phyloP scores from a whole-genome alignment of 1,284 basidiomycete species.

The Phellopilus nigrolimitatus region DNA sequence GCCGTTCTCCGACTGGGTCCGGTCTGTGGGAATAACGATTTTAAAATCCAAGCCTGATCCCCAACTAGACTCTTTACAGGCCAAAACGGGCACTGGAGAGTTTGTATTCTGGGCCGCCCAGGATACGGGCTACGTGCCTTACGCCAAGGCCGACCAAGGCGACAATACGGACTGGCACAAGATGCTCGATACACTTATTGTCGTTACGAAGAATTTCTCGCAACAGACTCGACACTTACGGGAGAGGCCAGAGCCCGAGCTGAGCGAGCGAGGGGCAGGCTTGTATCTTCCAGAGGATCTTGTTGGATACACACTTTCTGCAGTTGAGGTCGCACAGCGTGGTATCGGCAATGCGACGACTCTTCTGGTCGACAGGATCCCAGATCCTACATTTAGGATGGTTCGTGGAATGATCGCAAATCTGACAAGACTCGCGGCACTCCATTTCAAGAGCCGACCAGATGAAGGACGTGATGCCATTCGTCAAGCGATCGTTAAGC shows the following conservation, averaged over 20 bases:
- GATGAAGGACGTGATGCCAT: slow-evolving; percentile 70
- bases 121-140: slow-evolving; percentile 60
- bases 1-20: slow-evolving; percentile 77
- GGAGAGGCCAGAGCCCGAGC: slow-evolving; percentile 68
- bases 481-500: slow-evolving; percentile 82
- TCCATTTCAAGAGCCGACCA: slow-evolving; percentile 61
- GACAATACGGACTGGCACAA: slow-evolving; percentile 57
- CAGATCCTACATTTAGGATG: slow-evolving; percentile 74
- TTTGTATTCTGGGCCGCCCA: slow-evolving; percentile 83
- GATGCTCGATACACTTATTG: slow-evolving; percentile 77
- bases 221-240: slow-evolving; percentile 71
- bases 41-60: slow-evolving; percentile 74
- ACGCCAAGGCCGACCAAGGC: slow-evolving; percentile 44
- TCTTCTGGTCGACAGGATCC: slow-evolving; percentile 66
- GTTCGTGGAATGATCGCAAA: slow-evolving; percentile 71
- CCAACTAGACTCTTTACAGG: slow-evolving; percentile 62
- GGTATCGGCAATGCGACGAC: slow-evolving; percentile 51
- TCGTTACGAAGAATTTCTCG: slow-evolving; percentile 62
- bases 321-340: slow-evolving; percentile 78
- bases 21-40: slow-evolving; percentile 74
- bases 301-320: slow-evolving; percentile 81
- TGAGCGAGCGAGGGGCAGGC: slow-evolving; percentile 66
- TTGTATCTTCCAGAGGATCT: slow-evolving; percentile 89
- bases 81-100: slow-evolving; percentile 74
- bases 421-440: slow-evolving; percentile 60